Conservation (phyloP, 306 rosid species). For the Dalbergia cochinchinensis region DNA sequence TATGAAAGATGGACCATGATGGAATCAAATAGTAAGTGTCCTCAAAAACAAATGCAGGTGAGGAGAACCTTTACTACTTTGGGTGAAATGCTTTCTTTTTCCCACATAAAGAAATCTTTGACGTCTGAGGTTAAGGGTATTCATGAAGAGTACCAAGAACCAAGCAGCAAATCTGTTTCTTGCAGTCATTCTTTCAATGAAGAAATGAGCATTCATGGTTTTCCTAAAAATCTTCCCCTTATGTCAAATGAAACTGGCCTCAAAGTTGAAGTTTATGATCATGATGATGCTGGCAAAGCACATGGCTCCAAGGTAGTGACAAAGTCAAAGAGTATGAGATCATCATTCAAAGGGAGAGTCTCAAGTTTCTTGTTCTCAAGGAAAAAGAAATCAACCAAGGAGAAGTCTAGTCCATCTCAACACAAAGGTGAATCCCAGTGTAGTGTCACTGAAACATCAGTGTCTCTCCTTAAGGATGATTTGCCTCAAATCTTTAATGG, state of each 20-base stretch:
- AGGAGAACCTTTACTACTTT: conserved; percentile 82
- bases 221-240: conserved; percentile 66
- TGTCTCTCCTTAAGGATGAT: conserved; percentile 51
- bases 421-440: conserved; percentile 51
- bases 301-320: conserved; percentile 57
- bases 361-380: conserved; percentile 85
- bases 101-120: conserved; percentile 64
- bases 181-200: conserved; percentile 57
- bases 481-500: conserved; percentile 57
- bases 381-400: conserved; percentile 74
- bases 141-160: conserved; percentile 57
- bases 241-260: conserved; percentile 47
- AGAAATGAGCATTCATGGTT: conserved; percentile 47
- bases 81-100: conserved; percentile 96
- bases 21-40: conserved; percentile 63
- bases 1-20: conserved; percentile 94
- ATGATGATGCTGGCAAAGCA: conserved; percentile 43
- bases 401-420: conserved; percentile 44
- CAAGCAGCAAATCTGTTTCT: conserved; percentile 59
- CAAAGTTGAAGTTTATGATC: conserved; percentile 51
- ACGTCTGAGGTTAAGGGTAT: conserved; percentile 52
- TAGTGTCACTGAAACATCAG: conserved; percentile 51
- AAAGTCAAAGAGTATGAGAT: conserved; percentile 71
- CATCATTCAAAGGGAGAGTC: conserved; percentile 89
- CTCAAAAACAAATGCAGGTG: conserved; percentile 66